Conservation (phyloP, 257 asterid genomes). For the Schizonepeta tenuifolia region DNA sequence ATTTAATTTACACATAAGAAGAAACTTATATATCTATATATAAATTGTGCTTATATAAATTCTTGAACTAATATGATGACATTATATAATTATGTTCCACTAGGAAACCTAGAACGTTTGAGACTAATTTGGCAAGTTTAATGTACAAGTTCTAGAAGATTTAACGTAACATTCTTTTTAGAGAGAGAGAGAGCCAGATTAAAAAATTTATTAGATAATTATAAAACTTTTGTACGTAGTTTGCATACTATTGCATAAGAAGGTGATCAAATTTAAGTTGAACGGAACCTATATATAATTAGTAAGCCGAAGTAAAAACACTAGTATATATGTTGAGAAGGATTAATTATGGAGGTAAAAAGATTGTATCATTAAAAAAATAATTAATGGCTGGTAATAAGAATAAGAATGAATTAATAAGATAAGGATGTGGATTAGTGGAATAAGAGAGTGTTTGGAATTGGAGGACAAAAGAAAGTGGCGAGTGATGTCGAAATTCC, state of each 20-base stretch:
- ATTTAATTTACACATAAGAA: too few species aligned
- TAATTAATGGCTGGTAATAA: neutral
- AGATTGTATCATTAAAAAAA: too few species aligned
- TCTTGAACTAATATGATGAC: conserved; percentile 29
- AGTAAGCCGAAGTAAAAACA: too few species aligned
- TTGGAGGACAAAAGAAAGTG: conserved; percentile 29
- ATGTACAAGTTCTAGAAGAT: neutral
- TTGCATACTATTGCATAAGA: too few species aligned
- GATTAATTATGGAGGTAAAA: too few species aligned
- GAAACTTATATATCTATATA: neutral
- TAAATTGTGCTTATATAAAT: too few species aligned
- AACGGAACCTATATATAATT: too few species aligned
- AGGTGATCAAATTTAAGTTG: too few species aligned
- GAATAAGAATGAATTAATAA: neutral
- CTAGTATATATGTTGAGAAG: too few species aligned
- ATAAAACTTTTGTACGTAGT: too few species aligned
- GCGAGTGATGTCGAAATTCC: conserved; percentile 26
- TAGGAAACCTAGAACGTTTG: neutral
- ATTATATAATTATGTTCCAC: conserved; percentile 15
- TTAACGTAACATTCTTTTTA: neutral
- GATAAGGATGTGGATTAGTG: conserved; percentile 17
- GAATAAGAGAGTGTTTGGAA: conserved; percentile 23
- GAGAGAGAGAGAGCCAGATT: too few species aligned
- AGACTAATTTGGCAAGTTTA: neutral
- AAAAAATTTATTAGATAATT: too few species aligned